Evolutionary conservation across 2,329 filamentous ascomycete genomes (phyloP).

Genomic region (Beauveria rudraprayagi): DNA sequence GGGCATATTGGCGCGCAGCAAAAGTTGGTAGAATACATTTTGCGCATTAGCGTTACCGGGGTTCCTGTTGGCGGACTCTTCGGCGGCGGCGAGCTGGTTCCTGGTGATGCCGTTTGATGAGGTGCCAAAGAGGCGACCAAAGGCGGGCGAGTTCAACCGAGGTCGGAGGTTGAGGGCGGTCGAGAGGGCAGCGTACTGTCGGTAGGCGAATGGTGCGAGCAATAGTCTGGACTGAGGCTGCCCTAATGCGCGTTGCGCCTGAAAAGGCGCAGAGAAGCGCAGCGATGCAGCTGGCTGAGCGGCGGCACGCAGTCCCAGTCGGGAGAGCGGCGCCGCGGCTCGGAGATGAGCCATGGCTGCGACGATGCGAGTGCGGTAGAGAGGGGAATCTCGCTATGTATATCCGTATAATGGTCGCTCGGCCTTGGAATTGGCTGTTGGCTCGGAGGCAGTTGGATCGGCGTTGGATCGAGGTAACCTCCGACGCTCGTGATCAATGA

Average conservation of each 20-base stretch:
- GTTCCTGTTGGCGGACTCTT: conserved; percentile 89
- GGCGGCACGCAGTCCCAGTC: conserved; percentile 8
- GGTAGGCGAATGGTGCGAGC: background rate
- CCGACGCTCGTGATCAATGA: background rate
- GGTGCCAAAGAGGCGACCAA: conserved; percentile 31
- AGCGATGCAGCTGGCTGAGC: background rate
- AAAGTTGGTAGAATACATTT: conserved; percentile 86
- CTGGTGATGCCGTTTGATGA: conserved; percentile 43
- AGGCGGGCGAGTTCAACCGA: background rate
- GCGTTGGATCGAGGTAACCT: background rate
- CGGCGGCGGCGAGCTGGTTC: conserved; percentile 71
- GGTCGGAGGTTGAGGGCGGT: background rate
- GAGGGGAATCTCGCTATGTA: background rate
- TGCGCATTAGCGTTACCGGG: conserved; percentile 80
- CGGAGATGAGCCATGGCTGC: conserved; percentile 6
- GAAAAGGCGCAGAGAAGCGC: background rate
- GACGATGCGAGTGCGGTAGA: background rate
- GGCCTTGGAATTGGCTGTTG: background rate
- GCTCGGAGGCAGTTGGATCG: background rate
- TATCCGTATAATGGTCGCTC: background rate
- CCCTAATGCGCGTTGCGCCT: background rate
- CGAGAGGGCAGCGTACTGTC: background rate
- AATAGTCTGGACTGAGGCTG: background rate
- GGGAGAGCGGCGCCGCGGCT: conserved; percentile 5
- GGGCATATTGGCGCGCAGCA: conserved; percentile 87